Base-by-base conservation (phyloP, 148 eudicot species). In the Oxyria digyna region DNA sequence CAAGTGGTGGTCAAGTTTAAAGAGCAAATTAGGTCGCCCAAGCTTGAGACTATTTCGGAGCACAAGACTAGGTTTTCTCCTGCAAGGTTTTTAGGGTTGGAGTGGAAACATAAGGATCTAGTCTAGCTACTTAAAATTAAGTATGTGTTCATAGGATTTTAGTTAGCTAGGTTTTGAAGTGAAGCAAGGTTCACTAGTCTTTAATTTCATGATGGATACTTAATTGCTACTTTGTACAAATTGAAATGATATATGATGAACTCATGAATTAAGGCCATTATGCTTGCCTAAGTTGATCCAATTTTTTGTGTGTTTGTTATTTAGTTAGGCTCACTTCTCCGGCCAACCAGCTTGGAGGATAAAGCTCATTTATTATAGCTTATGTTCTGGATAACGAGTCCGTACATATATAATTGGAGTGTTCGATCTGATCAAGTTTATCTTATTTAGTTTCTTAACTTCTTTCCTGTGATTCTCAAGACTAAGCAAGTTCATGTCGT, bases 21-120 rank as follows among this genome's bases (percentile, higher is more conserved):
- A 66, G 85, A 76, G 45, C 88, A 85, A 55, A 67, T 74, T 1
- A 87, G 93, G 96, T 87, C 96, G n/a, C 93, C 93, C 3, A 83
- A 77, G 75, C 84, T 89, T 0, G 88, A 85, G 68, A 87, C 96
- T 0, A 87, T 87, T 62, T 79, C 83, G 0, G 96, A 89, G 81
- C 62, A 78, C 29, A 82, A 80, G 63, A 78, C 67, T 75, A 83
- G 83, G 83, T 69, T 72, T 78, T 89, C 96, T 3, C 93, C 93
- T 6, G 74, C 78, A 27, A 78, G 77, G 62, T 83, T 82, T 38
- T 55, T 85, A 29, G 84, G 85, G 65, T 71, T 85, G 74, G 85
- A 82, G 10, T 76, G 89, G 85, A 83, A 72, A 70, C 65, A 78
- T 10, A 72, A 79, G 80, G 75, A 74, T 64, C 13, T 55, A 8